Evolutionary conservation across 129 eudicot genomes (phyloP).

Genomic region (Scalesia atractyloides): DNA sequence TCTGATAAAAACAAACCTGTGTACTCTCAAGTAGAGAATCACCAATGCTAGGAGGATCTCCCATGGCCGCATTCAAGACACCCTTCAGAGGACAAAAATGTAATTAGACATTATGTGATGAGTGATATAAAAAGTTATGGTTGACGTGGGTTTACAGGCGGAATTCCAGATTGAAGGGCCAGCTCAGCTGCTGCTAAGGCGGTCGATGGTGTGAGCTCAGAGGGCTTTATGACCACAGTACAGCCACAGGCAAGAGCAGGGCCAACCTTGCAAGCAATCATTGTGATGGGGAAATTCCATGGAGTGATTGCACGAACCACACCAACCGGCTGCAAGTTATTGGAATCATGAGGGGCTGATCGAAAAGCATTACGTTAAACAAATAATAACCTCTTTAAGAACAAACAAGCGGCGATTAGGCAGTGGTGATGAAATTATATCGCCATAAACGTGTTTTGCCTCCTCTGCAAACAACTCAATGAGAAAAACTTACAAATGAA

Average conservation of each 20-base stretch:
- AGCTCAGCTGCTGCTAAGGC: conserved; percentile 97
- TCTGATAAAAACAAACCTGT: conserved; percentile 19
- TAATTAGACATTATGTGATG: background rate
- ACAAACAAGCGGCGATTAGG: conserved; percentile 87
- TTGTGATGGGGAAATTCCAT: conserved; percentile 95
- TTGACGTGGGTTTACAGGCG: conserved; percentile 52
- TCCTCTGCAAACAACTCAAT: conserved; percentile 90
- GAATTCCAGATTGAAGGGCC: conserved; percentile 89
- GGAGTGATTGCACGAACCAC: conserved; percentile 94
- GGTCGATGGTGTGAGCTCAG: conserved; percentile 91
- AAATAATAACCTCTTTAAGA: conserved; percentile 65
- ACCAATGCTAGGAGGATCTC: conserved; percentile 85
- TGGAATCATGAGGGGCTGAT: background rate
- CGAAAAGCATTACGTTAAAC: background rate
- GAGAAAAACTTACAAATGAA: conserved; percentile 29
- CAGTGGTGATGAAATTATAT: conserved; percentile 73
- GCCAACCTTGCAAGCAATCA: conserved; percentile 92
- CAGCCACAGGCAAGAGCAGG: conserved; percentile 99
- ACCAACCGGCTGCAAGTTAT: conserved; percentile 78
- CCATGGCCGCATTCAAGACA: conserved; percentile 90
- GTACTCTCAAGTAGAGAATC: conserved; percentile 64
- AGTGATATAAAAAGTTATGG: background rate
- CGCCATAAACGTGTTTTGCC: conserved; percentile 92
- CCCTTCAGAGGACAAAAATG: conserved; percentile 40
- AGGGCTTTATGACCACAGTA: conserved; percentile 88